Evolutionary conservation across 1,284 basidiomycete genomes (phyloP).

Genomic region (Puccinia polysora): DNA sequence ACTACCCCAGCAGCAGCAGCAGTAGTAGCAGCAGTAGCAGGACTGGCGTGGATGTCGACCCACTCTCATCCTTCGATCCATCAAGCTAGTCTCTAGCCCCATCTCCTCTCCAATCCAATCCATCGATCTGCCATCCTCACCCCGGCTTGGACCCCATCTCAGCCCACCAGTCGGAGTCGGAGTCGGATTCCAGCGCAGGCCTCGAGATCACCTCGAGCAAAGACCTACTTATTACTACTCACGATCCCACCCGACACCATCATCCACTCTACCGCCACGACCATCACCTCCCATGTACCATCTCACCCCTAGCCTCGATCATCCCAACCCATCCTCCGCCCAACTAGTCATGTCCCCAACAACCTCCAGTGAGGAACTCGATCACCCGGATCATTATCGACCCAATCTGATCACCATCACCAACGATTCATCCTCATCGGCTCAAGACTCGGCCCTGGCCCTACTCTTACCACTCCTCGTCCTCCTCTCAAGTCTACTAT

Average conservation of each 20-base stretch:
- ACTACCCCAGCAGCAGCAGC: too few relatives aligned
- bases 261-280: slow-evolving; percentile 46
- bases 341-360: slow-evolving; percentile 86
- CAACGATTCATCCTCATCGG: slow-evolving; percentile 80
- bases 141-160: slow-evolving; percentile 88
- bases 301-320: slow-evolving; percentile 60
- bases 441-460: slow-evolving; percentile 56
- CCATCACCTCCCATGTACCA: not conserved
- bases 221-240: slow-evolving; percentile 64
- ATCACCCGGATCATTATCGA: slow-evolving; percentile 98
- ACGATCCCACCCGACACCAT: slow-evolving; percentile 72
- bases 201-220: slow-evolving; percentile 92
- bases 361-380: slow-evolving; percentile 90
- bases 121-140: too few relatives aligned
- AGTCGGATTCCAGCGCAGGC: slow-evolving; percentile 76
- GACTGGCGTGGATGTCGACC: too few relatives aligned
- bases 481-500: slow-evolving; percentile 83
- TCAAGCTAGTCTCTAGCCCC: too few relatives aligned
- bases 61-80: too few relatives aligned
- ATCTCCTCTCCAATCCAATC: too few relatives aligned
- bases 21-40: too few relatives aligned
- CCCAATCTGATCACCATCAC: slow-evolving; percentile 94
- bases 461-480: slow-evolving; percentile 83
- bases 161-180: slow-evolving; percentile 75
- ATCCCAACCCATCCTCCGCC: slow-evolving; percentile 84